phyloP scores from a whole-genome alignment of 805 yeast species.

The Saitoella complicata region DNA sequence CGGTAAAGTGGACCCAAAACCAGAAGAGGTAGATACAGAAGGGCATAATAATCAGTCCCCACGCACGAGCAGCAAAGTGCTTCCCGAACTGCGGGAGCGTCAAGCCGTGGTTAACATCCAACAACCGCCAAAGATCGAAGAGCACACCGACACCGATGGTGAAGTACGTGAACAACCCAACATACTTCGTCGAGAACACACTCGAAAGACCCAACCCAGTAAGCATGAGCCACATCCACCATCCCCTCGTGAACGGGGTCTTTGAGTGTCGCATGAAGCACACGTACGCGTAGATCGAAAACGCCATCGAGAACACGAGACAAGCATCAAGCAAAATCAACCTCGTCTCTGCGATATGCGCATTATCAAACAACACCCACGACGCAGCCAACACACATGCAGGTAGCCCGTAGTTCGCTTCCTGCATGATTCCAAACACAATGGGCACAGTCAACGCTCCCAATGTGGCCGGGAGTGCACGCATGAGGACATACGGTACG shows the following conservation, averaged over 20 bases:
- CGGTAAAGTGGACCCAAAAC: slow-evolving; percentile 81
- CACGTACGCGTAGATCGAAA: slow-evolving; percentile 61
- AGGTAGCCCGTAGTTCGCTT: slow-evolving; percentile 60
- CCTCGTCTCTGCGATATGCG: slow-evolving; percentile 80
- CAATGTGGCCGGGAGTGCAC: slow-evolving; percentile 62
- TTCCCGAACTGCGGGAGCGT: slow-evolving; percentile 32
- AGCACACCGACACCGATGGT: slow-evolving; percentile 77
- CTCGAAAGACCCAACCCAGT: slow-evolving; percentile 82
- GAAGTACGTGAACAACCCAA: slow-evolving; percentile 81
- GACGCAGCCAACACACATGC: slow-evolving; percentile 65
- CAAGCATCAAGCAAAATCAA: slow-evolving; percentile 86
- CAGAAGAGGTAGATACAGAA: slow-evolving; percentile 67
- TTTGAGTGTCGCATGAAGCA: slow-evolving; percentile 57
- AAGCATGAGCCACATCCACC: slow-evolving; percentile 78
- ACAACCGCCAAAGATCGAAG: slow-evolving; percentile 73
- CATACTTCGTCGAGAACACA: slow-evolving; percentile 90
- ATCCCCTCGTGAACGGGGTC: slow-evolving; percentile 45
- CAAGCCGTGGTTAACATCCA: slow-evolving; percentile 56
- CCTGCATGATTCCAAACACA: slow-evolving; percentile 71
- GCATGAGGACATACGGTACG: slow-evolving; percentile 74
- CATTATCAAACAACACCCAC: slow-evolving; percentile 71
- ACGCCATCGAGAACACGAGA: slow-evolving; percentile 65
- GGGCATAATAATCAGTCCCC: slow-evolving; percentile 62
- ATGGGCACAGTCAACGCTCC: slow-evolving; percentile 74
- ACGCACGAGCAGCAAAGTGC: slow-evolving; percentile 63